Evolutionary conservation across 495 filamentous ascomycete species (phyloP).

Genomic region (Penicillium daleae): DNA sequence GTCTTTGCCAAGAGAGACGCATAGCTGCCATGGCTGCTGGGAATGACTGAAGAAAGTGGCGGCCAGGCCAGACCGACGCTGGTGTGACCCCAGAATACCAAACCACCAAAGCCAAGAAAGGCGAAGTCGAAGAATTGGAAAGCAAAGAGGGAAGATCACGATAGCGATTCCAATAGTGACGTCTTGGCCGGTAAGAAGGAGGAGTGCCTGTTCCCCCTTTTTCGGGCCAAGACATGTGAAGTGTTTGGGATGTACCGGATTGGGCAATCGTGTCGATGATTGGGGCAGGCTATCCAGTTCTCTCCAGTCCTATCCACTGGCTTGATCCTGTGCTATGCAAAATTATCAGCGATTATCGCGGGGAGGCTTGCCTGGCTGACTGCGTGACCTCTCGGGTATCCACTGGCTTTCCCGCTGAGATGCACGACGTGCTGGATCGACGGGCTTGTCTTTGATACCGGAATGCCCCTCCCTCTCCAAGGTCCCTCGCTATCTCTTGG

Average conservation of each 20-base stretch:
- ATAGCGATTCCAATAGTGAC: constrained; percentile 29
- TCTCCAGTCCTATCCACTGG: constrained; percentile 10
- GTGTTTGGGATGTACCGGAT: constrained; percentile 22
- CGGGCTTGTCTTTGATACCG: constrained; percentile 32
- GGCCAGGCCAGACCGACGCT: constrained; percentile 14
- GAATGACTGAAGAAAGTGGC: constrained; percentile 17
- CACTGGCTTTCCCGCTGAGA: constrained; percentile 28
- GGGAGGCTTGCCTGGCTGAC: constrained; percentile 19
- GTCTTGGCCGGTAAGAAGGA: constrained; percentile 27
- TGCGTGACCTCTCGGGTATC: constrained; percentile 29
- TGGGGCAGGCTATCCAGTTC: constrained; percentile 3
- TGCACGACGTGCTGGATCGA: constrained; percentile 39
- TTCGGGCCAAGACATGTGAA: constrained; percentile 34
- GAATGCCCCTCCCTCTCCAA: constrained; percentile 33
- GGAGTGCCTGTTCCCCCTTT: constrained; percentile 14
- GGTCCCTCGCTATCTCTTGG: constrained; percentile 26
- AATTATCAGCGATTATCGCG: constrained; percentile 30
- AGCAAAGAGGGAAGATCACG: constrained; percentile 17
- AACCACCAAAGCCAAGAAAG: constrained; percentile 32
- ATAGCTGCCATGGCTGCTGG: constrained; percentile 26
- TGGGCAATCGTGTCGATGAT: constrained; percentile 3
- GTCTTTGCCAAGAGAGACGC: constrained; percentile 21
- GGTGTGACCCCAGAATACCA: constrained; percentile 11
- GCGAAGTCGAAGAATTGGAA: constrained; percentile 30
- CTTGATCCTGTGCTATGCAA: background rate